These are phyloP conservation scores for Xylaria sp. DNA, from an alignment of 495 filamentous ascomycete genomes.

Conservation along the genomic window DNA sequence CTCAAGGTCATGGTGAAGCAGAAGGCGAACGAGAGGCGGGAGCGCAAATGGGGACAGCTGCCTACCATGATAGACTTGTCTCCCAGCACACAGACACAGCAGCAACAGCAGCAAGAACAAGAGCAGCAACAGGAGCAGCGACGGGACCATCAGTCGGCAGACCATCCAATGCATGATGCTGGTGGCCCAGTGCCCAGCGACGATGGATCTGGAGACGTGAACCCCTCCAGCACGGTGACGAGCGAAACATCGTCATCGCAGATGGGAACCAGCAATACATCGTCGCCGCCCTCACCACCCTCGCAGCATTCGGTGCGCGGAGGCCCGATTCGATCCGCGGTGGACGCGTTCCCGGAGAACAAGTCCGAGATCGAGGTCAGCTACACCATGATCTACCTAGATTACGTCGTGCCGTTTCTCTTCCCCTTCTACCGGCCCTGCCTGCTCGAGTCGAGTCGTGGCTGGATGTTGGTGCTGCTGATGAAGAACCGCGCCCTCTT, in stretches of 20 bases:
- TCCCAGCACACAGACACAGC: slow-evolving; percentile 8
- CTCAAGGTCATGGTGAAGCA: slow-evolving; percentile 38
- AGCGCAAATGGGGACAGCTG: slow-evolving; percentile 34
- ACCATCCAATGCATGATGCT: slow-evolving; percentile 10
- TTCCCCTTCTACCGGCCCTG: slow-evolving; percentile 61
- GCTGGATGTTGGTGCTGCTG: slow-evolving; percentile 59
- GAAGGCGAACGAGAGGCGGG: slow-evolving; percentile 28
- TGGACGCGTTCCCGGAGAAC: slow-evolving; percentile 17
- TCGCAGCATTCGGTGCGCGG: too few relatives aligned
- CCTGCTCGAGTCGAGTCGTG: slow-evolving; percentile 52
- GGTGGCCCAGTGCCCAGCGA: not conserved
- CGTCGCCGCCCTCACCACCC: not conserved
- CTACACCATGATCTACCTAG: slow-evolving; percentile 55
- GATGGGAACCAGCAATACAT: not conserved
- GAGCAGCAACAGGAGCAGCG: not conserved
- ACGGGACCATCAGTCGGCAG: not conserved
- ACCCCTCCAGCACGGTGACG: not conserved
- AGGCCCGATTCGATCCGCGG: slow-evolving; percentile 3
- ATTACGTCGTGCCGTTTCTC: slow-evolving; percentile 59
- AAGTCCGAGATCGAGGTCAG: slow-evolving; percentile 25
- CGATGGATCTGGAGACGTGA: not conserved
- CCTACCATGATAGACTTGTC: slow-evolving; percentile 11
- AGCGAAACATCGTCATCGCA: slow-evolving; percentile 11
- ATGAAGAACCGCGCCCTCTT: slow-evolving; percentile 56
- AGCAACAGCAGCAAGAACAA: not conserved